Percentiles rank a stretch among this genome's conserved stretches.
phyloP scores from a whole-genome alignment of 1,284 basidiomycete species.

The Vanrija humicola region DNA sequence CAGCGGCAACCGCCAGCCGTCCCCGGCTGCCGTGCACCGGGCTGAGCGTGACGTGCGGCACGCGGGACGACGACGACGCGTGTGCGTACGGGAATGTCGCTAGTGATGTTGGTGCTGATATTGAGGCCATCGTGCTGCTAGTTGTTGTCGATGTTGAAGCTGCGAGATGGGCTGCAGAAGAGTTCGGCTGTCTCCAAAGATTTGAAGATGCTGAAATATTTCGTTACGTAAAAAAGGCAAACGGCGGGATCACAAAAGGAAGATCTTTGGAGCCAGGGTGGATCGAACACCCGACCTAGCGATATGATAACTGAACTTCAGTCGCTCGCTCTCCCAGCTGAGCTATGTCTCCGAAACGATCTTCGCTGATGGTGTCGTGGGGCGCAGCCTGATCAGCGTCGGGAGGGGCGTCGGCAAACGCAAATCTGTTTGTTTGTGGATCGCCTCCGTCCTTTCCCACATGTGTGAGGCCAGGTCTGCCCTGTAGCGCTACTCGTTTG shows the following conservation, averaged over 20 bases:
- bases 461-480: too few species aligned
- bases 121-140: conserved; percentile 29
- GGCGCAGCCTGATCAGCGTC: too few species aligned
- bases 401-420: too few species aligned
- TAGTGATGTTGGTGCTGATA: conserved; percentile 39
- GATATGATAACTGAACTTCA: conserved; percentile 6
- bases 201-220: not conserved
- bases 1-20: conserved; percentile 41
- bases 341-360: conserved; percentile 3
- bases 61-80: conserved; percentile 38
- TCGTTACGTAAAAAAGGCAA: not conserved
- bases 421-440: too few species aligned
- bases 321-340: conserved; percentile 11
- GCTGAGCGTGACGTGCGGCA: conserved; percentile 35
- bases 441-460: too few species aligned
- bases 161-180: not conserved
- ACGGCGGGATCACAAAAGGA: not conserved
- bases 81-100: conserved; percentile 39
- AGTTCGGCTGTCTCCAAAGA: not conserved
- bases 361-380: too few species aligned
- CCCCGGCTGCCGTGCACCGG: conserved; percentile 36
- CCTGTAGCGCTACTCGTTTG: too few species aligned
- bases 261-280: conserved; percentile 5
- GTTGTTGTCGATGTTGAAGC: not conserved
- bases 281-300: conserved; percentile 11